phyloP scores from a whole-genome alignment of 2,329 filamentous ascomycete species.

The Lasiodiplodia sp. region DNA sequence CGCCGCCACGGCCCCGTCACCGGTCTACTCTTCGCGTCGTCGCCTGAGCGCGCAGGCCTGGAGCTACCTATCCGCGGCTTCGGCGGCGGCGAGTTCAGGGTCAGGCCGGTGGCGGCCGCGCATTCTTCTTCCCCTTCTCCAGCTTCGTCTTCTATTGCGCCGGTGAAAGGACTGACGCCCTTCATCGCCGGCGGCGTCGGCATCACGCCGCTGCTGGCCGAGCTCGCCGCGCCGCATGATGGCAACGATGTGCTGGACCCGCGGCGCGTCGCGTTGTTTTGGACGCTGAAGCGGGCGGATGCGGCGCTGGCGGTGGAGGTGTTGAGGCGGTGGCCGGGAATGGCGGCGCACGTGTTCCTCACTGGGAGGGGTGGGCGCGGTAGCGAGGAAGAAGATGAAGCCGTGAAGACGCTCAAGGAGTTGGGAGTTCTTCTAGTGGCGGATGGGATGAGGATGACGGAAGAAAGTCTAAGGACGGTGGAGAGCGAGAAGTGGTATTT shows the following conservation, averaged over 20 bases:
- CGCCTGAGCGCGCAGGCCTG: constrained; percentile 47
- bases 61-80: constrained; percentile 76
- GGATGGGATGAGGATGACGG: constrained; percentile 54
- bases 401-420: constrained; percentile 40
- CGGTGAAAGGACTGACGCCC: constrained; percentile 40
- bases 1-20: constrained; percentile 72
- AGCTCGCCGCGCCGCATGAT: constrained; percentile 52
- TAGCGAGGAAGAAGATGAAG: constrained; percentile 42
- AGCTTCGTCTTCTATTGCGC: too few species aligned
- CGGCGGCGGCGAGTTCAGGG: constrained; percentile 70
- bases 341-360: constrained; percentile 71
- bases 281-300: constrained; percentile 71
- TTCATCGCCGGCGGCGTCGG: constrained; percentile 84
- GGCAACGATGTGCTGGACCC: constrained; percentile 45
- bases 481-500: constrained; percentile 60
- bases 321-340: constrained; percentile 59
- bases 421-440: constrained; percentile 34
- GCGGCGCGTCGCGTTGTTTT: constrained; percentile 64
- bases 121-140: too few species aligned
- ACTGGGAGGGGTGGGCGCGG: constrained; percentile 54
- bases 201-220: constrained; percentile 80
- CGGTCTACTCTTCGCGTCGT: constrained; percentile 62
- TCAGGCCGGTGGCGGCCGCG: constrained; percentile 30
- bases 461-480: constrained; percentile 49
- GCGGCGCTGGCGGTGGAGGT: constrained; percentile 67